Evolutionary conservation across 2,329 filamentous ascomycete species (phyloP).

Genomic region (Delphinella strobiligena): DNA sequence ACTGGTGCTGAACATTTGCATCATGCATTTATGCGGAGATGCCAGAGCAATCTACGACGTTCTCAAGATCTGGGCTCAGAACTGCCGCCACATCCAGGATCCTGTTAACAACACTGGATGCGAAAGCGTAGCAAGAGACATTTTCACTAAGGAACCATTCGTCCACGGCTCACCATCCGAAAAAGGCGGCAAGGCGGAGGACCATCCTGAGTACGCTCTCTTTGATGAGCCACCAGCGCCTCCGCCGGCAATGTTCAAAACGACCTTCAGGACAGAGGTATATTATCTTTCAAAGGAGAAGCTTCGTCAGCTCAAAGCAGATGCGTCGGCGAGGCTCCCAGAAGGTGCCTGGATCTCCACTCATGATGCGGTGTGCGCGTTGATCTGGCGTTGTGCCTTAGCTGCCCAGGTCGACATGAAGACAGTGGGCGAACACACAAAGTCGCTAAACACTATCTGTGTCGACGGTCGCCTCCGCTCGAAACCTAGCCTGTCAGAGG

Average conservation of each 20-base stretch:
- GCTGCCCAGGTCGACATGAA: not conserved
- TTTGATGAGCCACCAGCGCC: not conserved
- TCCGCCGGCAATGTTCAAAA: not conserved
- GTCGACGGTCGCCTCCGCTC: constrained; percentile 2
- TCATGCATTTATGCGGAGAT: not conserved
- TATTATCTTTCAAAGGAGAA: not conserved
- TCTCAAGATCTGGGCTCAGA: not conserved
- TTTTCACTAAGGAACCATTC: not conserved
- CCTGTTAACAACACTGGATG: not conserved
- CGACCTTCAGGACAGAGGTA: not conserved
- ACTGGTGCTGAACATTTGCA: not conserved
- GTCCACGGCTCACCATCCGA: not conserved
- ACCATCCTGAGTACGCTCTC: not conserved
- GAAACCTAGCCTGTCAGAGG: not conserved
- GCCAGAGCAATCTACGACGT: not conserved
- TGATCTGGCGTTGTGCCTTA: not conserved
- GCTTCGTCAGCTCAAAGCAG: not conserved
- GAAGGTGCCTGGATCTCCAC: not conserved
- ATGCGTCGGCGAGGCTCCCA: not conserved
- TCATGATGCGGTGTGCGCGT: not conserved
- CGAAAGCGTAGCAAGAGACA: not conserved
- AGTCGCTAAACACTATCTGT: constrained; percentile 1
- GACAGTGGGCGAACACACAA: not conserved
- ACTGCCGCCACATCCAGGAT: not conserved
- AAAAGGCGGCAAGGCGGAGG: not conserved